Conservation (phyloP, 2,329 filamentous ascomycete species). For the Alternaria sp. region DNA sequence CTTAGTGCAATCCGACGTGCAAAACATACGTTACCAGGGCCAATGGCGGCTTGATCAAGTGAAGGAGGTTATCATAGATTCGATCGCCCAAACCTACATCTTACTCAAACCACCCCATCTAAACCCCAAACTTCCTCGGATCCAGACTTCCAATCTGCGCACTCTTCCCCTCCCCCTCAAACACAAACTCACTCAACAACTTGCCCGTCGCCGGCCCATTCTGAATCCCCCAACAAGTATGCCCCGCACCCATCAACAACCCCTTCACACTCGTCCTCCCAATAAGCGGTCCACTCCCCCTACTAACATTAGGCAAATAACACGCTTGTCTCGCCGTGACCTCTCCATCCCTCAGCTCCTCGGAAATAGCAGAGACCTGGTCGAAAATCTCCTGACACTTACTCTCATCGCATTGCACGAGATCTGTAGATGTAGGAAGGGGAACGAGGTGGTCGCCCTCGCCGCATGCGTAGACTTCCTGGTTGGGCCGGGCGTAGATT, state of each 20-base stretch:
- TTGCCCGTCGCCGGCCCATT: conserved; percentile 81
- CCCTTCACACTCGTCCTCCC: conserved; percentile 76
- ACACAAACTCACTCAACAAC: conserved; percentile 55
- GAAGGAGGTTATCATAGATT: background rate
- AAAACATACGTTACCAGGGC: no score
- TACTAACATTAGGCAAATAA: conserved; percentile 80
- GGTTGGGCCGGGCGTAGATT: conserved; percentile 88
- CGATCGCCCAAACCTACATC: background rate
- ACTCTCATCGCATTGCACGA: conserved; percentile 74
- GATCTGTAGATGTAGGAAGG: conserved; percentile 75
- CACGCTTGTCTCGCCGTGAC: conserved; percentile 84
- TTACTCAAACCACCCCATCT: background rate
- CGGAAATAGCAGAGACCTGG: conserved; percentile 69
- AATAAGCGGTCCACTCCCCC: conserved; percentile 72
- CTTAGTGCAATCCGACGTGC: no score
- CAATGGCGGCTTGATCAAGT: rapidly evolving
- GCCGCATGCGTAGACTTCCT: conserved; percentile 92
- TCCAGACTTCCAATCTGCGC: conserved; percentile 51
- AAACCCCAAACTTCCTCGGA: conserved; percentile 43
- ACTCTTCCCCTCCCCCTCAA: conserved; percentile 52
- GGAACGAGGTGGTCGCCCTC: conserved; percentile 80
- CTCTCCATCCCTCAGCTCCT: conserved; percentile 54
- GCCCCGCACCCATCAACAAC: conserved; percentile 81
- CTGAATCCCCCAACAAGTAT: conserved; percentile 98
- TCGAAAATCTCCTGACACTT: conserved; percentile 86